Conservation (phyloP, 2,329 filamentous ascomycete species). For the Aureobasidium pullulans region DNA sequence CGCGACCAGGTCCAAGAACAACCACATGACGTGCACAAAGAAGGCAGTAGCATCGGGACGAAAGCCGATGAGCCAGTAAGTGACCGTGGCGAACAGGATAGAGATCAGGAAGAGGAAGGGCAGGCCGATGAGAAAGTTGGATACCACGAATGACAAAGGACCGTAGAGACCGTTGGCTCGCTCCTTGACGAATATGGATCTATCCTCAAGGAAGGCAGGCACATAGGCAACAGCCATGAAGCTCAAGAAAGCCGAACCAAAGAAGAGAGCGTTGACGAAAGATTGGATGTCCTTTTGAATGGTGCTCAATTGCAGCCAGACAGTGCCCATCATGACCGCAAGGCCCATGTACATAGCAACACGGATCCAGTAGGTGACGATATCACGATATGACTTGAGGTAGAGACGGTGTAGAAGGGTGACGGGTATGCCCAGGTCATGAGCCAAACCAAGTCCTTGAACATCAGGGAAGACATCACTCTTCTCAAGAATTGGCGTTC, state of each 20-base stretch:
- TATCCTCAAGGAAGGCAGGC: conserved; percentile 72
- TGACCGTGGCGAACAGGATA: conserved; percentile 63
- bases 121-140: conserved; percentile 74
- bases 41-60: conserved; percentile 57
- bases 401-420: conserved; percentile 68
- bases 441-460: not conserved
- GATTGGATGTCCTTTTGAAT: conserved; percentile 66
- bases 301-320: conserved; percentile 66
- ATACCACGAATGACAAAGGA: conserved; percentile 59
- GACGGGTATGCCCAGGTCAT: conserved; percentile 1
- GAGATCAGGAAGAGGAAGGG: conserved; percentile 74
- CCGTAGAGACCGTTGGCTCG: conserved; percentile 73
- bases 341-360: conserved; percentile 72
- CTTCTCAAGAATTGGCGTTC: not conserved
- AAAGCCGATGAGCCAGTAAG: conserved; percentile 76
- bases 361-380: conserved; percentile 73
- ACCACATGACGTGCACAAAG: conserved; percentile 72
- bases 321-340: conserved; percentile 78
- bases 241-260: conserved; percentile 41
- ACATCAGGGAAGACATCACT: not conserved
- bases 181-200: conserved; percentile 63
- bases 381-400: conserved; percentile 72
- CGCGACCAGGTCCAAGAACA: conserved; percentile 75
- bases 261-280: conserved; percentile 67
- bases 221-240: conserved; percentile 65